These are phyloP conservation scores for Scedosporium aurantiacum DNA, from an alignment of 2,329 filamentous ascomycete species.

Conservation along the genomic window DNA sequence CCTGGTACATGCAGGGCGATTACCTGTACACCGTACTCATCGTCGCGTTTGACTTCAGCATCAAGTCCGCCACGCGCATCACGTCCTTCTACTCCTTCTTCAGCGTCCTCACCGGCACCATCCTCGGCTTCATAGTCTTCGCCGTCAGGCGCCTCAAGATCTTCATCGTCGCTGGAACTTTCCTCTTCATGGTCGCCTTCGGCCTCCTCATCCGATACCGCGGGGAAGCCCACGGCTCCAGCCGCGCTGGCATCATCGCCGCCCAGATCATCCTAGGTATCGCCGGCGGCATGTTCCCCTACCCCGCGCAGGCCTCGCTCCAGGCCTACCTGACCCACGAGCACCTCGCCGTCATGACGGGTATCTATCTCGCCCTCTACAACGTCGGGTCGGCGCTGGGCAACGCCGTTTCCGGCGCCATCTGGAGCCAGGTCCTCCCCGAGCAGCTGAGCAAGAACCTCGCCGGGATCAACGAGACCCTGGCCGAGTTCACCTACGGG, in stretches of 20 bases:
- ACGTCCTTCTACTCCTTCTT: slow-evolving; percentile 45
- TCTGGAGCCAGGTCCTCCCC: slow-evolving; percentile 50
- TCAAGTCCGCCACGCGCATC: slow-evolving; percentile 46
- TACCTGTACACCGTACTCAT: slow-evolving; percentile 53
- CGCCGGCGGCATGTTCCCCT: slow-evolving; percentile 51
- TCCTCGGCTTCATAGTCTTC: slow-evolving; percentile 46
- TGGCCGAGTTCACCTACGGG: slow-evolving; percentile 23
- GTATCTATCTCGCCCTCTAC: slow-evolving; percentile 51
- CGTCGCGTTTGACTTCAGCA: slow-evolving; percentile 49
- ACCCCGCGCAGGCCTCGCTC: slow-evolving; percentile 34
- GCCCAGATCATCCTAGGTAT: slow-evolving; percentile 52
- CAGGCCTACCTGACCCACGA: slow-evolving; percentile 32
- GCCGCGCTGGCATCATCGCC: slow-evolving; percentile 47
- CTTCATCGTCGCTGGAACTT: slow-evolving; percentile 51
- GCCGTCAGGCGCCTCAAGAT: slow-evolving; percentile 47
- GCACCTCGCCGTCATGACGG: slow-evolving; percentile 53
- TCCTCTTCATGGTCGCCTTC: slow-evolving; percentile 53
- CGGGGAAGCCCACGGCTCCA: slow-evolving; percentile 31
- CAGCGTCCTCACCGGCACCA: slow-evolving; percentile 45
- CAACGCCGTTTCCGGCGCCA: slow-evolving; percentile 47
- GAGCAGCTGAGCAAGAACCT: slow-evolving; percentile 27
- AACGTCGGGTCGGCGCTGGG: slow-evolving; percentile 51
- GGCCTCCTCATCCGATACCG: slow-evolving; percentile 53
- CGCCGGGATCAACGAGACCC: slow-evolving; percentile 23
- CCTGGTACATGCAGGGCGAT: slow-evolving; percentile 53